Evolutionary conservation across 2,329 filamentous ascomycete species (phyloP).

Genomic region (Xylaria sp.): DNA sequence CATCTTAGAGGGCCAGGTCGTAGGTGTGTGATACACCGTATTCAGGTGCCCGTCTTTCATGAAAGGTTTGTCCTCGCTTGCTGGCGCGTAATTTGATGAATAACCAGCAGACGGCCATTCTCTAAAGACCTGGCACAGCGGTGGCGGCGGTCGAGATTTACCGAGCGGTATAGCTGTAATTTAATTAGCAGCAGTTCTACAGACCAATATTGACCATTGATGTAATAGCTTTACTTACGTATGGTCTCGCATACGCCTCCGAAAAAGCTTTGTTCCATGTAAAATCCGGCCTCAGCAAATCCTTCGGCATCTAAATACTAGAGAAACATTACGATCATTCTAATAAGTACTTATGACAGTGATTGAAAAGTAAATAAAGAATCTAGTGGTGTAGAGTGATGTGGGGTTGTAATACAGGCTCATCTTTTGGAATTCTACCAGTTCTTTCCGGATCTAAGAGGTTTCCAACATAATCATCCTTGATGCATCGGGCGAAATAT

Average conservation of each 20-base stretch:
- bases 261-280: not conserved
- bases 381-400: too few relatives aligned
- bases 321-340: not conserved
- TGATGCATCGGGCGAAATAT: not conserved
- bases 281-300: not conserved
- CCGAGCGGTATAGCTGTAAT: not conserved
- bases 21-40: not conserved
- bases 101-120: not conserved
- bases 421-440: not conserved
- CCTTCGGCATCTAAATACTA: constrained; percentile 5
- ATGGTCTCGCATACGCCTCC: rapidly evolving
- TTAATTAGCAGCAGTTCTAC: not conserved
- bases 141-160: not conserved
- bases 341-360: not conserved
- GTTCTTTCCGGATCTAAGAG: not conserved
- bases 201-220: not conserved
- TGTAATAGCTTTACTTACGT: not conserved
- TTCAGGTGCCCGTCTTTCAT: not conserved
- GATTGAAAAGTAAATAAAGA: not conserved
- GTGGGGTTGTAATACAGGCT: not conserved
- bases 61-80: too few relatives aligned
- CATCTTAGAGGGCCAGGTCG: constrained; percentile 2
- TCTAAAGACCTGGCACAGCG: not conserved
- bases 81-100: not conserved
- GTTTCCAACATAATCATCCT: not conserved